These are phyloP conservation scores for Podospora didyma DNA, from an alignment of 495 filamentous ascomycete species.

Conservation along the genomic window DNA sequence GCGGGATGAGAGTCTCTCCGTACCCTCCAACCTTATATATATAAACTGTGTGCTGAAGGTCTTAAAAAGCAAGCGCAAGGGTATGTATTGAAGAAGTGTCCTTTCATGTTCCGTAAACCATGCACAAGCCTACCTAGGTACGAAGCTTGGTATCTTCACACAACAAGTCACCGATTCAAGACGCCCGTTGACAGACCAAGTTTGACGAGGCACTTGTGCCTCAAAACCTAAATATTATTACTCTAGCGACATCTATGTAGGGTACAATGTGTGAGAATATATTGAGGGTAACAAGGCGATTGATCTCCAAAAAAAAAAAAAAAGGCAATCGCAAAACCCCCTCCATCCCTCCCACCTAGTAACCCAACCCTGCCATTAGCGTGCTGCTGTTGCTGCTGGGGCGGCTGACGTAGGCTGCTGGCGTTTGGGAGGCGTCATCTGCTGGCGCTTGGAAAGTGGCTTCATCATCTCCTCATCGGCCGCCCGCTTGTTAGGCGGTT, in stretches of 20 bases:
- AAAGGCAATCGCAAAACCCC: neutral
- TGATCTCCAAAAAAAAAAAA: too few species aligned
- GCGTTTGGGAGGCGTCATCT: slow-evolving; percentile 25
- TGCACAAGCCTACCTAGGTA: too few species aligned
- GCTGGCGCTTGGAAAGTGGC: slow-evolving; percentile 23
- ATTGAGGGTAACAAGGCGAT: too few species aligned
- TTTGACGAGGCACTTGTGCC: slow-evolving; percentile 35
- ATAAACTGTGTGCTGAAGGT: too few species aligned
- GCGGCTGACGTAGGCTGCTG: slow-evolving; percentile 16
- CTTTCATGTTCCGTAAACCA: too few species aligned
- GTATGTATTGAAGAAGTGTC: too few species aligned
- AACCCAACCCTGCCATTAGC: neutral
- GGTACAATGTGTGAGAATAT: slow-evolving; percentile 13
- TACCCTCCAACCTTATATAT: too few species aligned
- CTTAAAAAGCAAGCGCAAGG: too few species aligned
- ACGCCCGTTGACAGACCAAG: neutral
- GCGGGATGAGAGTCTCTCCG: too few species aligned
- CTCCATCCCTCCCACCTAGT: too few species aligned
- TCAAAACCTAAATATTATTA: slow-evolving; percentile 31
- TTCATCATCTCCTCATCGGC: slow-evolving; percentile 16
- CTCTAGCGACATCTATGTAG: slow-evolving; percentile 22
- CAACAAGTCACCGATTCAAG: too few species aligned
- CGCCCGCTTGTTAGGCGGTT: slow-evolving; percentile 24
- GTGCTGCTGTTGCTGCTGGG: slow-evolving; percentile 22
- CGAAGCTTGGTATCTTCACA: too few species aligned